Percentiles rank a stretch among this genome's conserved stretches.
Conservation (phyloP, 2,329 filamentous ascomycete species). For the Diaporthe vaccinii region DNA sequence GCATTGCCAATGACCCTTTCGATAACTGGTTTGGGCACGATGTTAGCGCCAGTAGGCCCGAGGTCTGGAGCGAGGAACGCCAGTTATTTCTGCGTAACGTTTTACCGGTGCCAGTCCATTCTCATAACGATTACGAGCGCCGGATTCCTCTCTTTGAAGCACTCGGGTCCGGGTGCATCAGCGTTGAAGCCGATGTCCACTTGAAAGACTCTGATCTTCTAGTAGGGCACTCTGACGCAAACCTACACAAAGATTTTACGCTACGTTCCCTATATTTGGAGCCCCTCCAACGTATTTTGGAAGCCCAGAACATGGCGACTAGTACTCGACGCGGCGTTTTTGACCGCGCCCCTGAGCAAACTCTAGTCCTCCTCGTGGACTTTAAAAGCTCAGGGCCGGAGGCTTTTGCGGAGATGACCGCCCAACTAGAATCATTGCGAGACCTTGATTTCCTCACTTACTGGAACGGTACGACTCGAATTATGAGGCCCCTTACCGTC, state of each 20-base stretch:
- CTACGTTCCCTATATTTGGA: conserved; percentile 16
- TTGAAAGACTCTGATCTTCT: conserved; percentile 24
- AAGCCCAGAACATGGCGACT: conserved; percentile 1
- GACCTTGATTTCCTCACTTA: conserved; percentile 20
- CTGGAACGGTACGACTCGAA: conserved; percentile 22
- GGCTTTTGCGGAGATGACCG: background rate
- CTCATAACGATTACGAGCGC: conserved; percentile 21
- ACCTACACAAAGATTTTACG: conserved; percentile 8
- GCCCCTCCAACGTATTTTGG: conserved; percentile 9
- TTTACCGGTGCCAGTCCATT: conserved; percentile 22
- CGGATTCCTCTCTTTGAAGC: conserved; percentile 23
- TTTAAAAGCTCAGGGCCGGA: conserved; percentile 18
- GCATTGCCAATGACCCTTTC: conserved; percentile 18
- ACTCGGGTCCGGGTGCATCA: conserved; percentile 26
- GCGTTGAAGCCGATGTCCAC: conserved; percentile 29
- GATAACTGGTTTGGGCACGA: conserved; percentile 4
- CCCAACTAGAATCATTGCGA: conserved; percentile 19
- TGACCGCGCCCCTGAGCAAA: background rate
- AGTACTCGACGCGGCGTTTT: conserved; percentile 15
- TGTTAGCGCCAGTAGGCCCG: background rate
- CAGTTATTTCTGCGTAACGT: conserved; percentile 20
- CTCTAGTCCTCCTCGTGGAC: conserved; percentile 27
- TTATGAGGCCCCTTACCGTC: conserved; percentile 8
- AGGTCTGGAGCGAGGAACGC: conserved; percentile 13
- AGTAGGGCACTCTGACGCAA: conserved; percentile 9